These are phyloP conservation scores for Saksenaea vasiformis DNA, from an alignment of 371 early-diverging fungal species.

Conservation along the genomic window DNA sequence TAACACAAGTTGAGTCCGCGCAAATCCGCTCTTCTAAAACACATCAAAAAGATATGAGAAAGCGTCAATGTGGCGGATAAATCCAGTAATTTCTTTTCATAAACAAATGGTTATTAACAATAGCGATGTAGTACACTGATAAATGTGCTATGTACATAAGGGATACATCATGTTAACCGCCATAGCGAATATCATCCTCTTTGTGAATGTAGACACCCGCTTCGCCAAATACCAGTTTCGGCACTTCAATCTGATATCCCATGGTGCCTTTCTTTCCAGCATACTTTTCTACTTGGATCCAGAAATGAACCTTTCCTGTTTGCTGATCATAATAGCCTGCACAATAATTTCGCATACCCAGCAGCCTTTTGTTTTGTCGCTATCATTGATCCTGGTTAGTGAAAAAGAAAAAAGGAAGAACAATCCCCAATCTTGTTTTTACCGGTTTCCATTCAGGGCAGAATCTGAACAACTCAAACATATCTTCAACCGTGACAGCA, in stretches of 20 bases:
- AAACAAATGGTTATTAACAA: too few relatives aligned
- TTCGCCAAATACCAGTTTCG: slow-evolving; percentile 44
- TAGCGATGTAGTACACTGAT: too few relatives aligned
- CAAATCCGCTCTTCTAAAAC: too few relatives aligned
- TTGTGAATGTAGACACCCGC: slow-evolving; percentile 31
- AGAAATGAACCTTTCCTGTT: slow-evolving; percentile 43
- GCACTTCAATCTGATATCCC: slow-evolving; percentile 47
- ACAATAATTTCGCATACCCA: slow-evolving; percentile 35
- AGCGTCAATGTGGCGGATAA: too few relatives aligned
- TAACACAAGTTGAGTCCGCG: too few relatives aligned
- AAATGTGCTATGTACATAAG: too few relatives aligned
- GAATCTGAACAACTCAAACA: slow-evolving; percentile 32
- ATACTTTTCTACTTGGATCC: slow-evolving; percentile 49
- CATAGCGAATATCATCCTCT: not conserved
- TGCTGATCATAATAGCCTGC: slow-evolving; percentile 42
- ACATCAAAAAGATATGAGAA: too few relatives aligned
- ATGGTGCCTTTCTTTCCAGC: slow-evolving; percentile 45
- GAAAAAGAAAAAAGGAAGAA: too few relatives aligned
- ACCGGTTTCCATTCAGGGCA: slow-evolving; percentile 33
- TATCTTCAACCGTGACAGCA: slow-evolving; percentile 34
- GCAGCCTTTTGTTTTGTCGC: slow-evolving; percentile 39
- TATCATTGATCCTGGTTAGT: slow-evolving; percentile 3
- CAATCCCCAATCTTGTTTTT: not conserved
- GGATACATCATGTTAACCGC: too few relatives aligned
- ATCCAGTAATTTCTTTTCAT: too few relatives aligned